Conservation (phyloP, 2,329 filamentous ascomycete species). For the Beauveria pseudobassiana region DNA sequence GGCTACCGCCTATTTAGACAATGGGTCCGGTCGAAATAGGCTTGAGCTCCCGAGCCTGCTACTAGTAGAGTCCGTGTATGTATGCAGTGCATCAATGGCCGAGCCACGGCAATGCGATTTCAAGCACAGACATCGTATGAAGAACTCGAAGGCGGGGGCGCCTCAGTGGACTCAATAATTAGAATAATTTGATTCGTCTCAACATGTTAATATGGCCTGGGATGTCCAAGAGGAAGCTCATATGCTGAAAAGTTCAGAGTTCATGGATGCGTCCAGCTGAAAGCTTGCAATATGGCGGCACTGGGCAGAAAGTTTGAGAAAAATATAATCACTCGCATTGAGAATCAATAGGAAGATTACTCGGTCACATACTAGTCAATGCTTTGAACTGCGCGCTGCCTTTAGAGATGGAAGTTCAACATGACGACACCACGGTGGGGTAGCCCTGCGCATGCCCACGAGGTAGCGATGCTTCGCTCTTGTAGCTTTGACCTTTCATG, state of each 20-base stretch:
- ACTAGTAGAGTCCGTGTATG: neutral
- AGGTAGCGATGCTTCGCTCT: neutral
- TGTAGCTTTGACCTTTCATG: neutral
- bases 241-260: too few species aligned
- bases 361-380: neutral
- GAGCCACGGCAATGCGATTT: neutral
- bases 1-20: too few species aligned
- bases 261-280: too few species aligned
- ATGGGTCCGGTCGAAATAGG: neutral
- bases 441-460: neutral
- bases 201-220: neutral
- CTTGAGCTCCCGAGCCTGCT: neutral
- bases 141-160: neutral
- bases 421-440: neutral
- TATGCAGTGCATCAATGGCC: neutral
- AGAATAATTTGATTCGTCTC: neutral
- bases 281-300: too few species aligned
- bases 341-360: too few species aligned
- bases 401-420: neutral
- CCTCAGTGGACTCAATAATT: too few species aligned
- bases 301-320: too few species aligned
- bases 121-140: neutral
- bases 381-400: neutral
- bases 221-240: too few species aligned
- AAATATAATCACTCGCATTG: too few species aligned